Conservation (phyloP, 768 basidiomycete species). For the Coprinopsis strossmayeri region DNA sequence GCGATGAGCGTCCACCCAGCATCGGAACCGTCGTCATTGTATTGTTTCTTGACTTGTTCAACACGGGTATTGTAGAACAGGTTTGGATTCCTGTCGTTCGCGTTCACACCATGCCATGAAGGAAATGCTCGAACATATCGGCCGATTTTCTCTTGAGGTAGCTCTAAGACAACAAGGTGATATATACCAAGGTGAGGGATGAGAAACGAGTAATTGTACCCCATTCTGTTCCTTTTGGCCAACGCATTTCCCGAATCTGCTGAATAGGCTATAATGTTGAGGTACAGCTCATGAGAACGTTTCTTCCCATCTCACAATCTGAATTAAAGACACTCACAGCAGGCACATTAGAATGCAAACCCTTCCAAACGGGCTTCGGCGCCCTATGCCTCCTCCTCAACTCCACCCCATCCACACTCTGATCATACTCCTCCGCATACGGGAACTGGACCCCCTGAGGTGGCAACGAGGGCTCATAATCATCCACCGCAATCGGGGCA, state of each 20-base stretch:
- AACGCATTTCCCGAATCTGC: conserved; percentile 26
- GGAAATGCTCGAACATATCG: conserved; percentile 37
- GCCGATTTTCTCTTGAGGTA: conserved; percentile 26
- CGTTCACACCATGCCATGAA: conserved; percentile 33
- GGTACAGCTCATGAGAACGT: too few species aligned
- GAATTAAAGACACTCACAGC: conserved; percentile 19
- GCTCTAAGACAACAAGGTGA: conserved; percentile 15
- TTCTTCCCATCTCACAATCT: neutral
- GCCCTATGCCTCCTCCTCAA: conserved; percentile 24
- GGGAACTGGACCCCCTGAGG: conserved; percentile 23
- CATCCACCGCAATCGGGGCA: conserved; percentile 22
- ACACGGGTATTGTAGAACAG: conserved; percentile 42
- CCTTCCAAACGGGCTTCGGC: conserved; percentile 32
- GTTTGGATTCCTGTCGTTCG: conserved; percentile 32
- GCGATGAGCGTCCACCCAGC: conserved; percentile 29
- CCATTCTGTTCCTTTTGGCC: conserved; percentile 27
- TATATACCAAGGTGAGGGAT: neutral
- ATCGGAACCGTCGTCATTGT: conserved; percentile 21
- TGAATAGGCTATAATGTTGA: conserved; percentile 19
- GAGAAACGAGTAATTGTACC: conserved; percentile 16
- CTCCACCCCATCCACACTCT: conserved; percentile 15
- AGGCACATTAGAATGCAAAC: conserved; percentile 27
- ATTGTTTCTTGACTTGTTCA: conserved; percentile 34
- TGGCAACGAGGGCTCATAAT: conserved; percentile 30
- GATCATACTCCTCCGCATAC: conserved; percentile 20